Percentiles rank a stretch among this genome's conserved stretches.
These are phyloP conservation scores for Alternaria ethzedia DNA, from an alignment of 2,329 filamentous ascomycete genomes.

Conservation along the genomic window DNA sequence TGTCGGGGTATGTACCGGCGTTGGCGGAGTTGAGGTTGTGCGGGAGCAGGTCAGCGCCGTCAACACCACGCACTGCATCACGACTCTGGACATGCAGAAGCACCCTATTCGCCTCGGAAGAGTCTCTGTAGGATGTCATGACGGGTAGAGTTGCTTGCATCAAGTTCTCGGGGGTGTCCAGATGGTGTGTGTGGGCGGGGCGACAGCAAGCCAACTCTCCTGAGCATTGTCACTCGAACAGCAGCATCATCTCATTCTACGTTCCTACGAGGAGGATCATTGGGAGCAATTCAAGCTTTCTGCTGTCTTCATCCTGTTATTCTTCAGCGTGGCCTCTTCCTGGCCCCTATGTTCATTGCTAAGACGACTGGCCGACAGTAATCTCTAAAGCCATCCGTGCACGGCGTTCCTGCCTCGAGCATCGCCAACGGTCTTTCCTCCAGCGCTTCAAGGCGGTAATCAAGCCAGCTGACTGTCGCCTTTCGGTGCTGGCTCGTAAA, in stretches of 20 bases:
- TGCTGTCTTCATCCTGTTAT: conserved; percentile 4
- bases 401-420: conserved; percentile 24
- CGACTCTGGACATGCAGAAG: neutral
- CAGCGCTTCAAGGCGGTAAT: conserved; percentile 9
- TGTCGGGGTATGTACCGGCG: neutral
- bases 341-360: conserved; percentile 19
- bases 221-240: conserved; percentile 1
- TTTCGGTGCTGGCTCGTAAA: conserved; percentile 13
- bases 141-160: neutral
- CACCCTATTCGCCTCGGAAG: neutral
- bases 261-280: neutral
- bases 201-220: neutral
- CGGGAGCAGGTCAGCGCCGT: conserved; percentile 3
- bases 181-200: neutral
- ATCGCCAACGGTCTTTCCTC: conserved; percentile 20
- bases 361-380: conserved; percentile 34
- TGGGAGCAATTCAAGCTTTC: conserved; percentile 1
- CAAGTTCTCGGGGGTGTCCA: neutral
- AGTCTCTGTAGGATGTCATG: neutral
- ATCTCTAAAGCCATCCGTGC: conserved; percentile 32
- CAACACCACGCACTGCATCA: conserved; percentile 4
- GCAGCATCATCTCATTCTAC: conserved; percentile 4
- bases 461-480: conserved; percentile 24
- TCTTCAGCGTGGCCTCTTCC: neutral
- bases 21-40: conserved; percentile 9